Base-by-base conservation (phyloP, 768 basidiomycete species). In the Boletus tylopilopsis region DNA sequence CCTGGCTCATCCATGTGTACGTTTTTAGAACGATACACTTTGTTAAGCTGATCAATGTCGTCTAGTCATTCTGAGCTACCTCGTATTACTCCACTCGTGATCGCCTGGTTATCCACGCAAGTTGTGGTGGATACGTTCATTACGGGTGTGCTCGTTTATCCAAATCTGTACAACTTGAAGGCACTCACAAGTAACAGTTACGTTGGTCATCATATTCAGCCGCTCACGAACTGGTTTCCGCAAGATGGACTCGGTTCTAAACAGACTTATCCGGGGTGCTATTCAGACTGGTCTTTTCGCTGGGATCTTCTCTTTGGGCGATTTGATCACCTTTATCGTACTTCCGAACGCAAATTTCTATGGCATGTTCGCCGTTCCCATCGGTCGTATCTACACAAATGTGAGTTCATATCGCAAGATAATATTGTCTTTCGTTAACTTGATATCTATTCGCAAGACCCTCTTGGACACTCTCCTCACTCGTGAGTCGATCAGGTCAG, bases 181-280 rank as follows among this genome's bases (percentile, higher is more conserved):
- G n/a, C n/a, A n/a, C n/a, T n/a, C 50, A 33, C 9, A 18, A 2
- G 12, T 12, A n/a, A 18, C 67, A 57, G 66, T 62, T 8, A 58
- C 56, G 4, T 40, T 41, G 33, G 12, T 43, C 23, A 21, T 19
- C 12, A 3, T 42, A 8, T 19, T 32, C 23, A 41, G 8, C 8
- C 47, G 42, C 23, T 73, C 73, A 5, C 69, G 74, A 45, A 81
- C 79, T 15, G 79, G 81, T 16, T 77, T 79, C 62, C 67, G 66
- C 15, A 73, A 65, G 54, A 81, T 75, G 5, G 78, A 82, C 53
- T 76, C 70, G 0, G 69, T 79, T 16, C 16, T 54, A 18, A 51
- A 51, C 23, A 38, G 34, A 21, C 18, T 54, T 11, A 51, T 51
- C 21, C 43, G 49, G 13, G 52, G 43, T 33, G 49, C 49, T 6